Percentiles rank a stretch among this genome's conserved stretches.
phyloP scores from a whole-genome alignment of 2,329 filamentous ascomycete genomes.

The Trichoderma asperellum region DNA sequence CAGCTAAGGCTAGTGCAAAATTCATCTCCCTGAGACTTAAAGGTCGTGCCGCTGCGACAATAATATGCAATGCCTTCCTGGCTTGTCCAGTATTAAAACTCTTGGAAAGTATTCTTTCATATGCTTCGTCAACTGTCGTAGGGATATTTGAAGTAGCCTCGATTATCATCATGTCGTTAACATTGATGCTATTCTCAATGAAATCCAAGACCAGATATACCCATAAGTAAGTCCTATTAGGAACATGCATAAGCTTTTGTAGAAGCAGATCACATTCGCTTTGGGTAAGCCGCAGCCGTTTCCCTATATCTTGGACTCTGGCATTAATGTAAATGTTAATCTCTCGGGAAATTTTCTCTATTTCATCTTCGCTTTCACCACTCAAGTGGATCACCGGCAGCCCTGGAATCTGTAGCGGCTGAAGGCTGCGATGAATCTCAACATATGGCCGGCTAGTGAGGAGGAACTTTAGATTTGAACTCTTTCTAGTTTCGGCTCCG shows the following conservation, averaged over 20 bases:
- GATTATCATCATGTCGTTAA: slow-evolving; percentile 25
- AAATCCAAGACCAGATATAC: slow-evolving; percentile 33
- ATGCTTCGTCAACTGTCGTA: slow-evolving; percentile 35
- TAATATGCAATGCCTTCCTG: slow-evolving; percentile 34
- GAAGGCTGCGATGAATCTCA: slow-evolving; percentile 34
- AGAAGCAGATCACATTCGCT: slow-evolving; percentile 29
- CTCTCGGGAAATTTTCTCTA: slow-evolving; percentile 31
- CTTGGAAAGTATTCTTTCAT: slow-evolving; percentile 35
- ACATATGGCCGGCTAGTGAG: slow-evolving; percentile 40
- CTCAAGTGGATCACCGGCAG: slow-evolving; percentile 32
- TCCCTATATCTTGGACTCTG: slow-evolving; percentile 23
- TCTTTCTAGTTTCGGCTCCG: slow-evolving; percentile 1
- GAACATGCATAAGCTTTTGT: slow-evolving; percentile 24
- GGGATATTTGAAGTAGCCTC: slow-evolving; percentile 30
- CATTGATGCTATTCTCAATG: slow-evolving; percentile 27
- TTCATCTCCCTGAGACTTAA: slow-evolving; percentile 35
- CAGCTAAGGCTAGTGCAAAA: slow-evolving; percentile 30
- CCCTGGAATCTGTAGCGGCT: slow-evolving; percentile 2
- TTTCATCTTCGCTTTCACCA: slow-evolving; percentile 31
- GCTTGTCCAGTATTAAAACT: slow-evolving; percentile 26
- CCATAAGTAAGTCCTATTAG: slow-evolving; percentile 38
- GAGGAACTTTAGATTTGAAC: slow-evolving; percentile 43
- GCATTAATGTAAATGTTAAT: slow-evolving; percentile 33
- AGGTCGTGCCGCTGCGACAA: slow-evolving; percentile 35
- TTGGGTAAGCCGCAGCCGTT: not conserved